Base-by-base conservation (phyloP, 805 yeast species). In the Cyberlindnera misumaiensis region DNA sequence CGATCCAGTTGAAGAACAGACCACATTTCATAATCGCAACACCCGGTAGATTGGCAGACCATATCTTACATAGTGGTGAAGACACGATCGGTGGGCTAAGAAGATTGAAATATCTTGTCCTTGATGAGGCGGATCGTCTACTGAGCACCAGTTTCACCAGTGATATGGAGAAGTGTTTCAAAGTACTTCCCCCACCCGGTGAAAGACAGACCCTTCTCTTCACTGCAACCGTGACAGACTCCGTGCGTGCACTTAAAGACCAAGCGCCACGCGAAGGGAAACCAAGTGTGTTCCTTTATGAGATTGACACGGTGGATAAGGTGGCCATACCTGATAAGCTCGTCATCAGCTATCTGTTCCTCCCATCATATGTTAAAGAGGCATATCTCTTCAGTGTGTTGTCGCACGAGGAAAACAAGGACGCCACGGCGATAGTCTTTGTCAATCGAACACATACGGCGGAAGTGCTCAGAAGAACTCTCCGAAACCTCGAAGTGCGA, bases 21-120 rank as follows among this genome's bases (percentile, higher is more conserved):
- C 98, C 98, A 0, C 97, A 93, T 63, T 83, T 93, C 51, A 87
- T 93, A 20, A 82, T 93, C 45, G 98, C 98, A 2, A 93, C 98
- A 0, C 98, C 98, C 0, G 98, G 98, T 12, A 71, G 98, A 55
- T 64, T 93, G 43, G 97, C 97, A 0, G 95, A 87, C 57, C 97
- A 90, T 60, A 80, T 93, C 14, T 61, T 81, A 44, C 76, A 80
- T 52, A 83, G 93, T 56, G 96, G 96, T 13, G 94, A 83, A 41
- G 97, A 93, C 44, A 84, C 94, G 4, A 68, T 83, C 0, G 68
- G 75, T 28, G 96, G 96, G 0, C 65, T 93, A 35, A 76, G 80
- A 49, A 70, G 94, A 48, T 81, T 83, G 13, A 80, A 81, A 56
- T 93, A 70, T 54, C 65, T 93, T 38, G 97, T 93, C 3, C 65